Evolutionary conservation across 257 asterid species (phyloP).

Genomic region (Solanum ossicruentum): DNA sequence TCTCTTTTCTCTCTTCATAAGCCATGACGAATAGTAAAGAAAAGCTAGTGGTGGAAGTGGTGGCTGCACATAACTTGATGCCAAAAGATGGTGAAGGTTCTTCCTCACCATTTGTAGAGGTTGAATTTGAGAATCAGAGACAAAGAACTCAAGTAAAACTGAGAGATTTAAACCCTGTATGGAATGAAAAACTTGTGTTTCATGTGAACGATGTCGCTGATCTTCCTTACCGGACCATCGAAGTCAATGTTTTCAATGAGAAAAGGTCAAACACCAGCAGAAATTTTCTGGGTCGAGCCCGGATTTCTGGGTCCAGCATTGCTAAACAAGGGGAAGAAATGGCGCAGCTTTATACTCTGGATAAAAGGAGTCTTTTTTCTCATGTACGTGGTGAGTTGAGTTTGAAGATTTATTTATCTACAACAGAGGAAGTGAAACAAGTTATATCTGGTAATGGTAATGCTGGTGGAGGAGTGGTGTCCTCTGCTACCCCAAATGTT

Average conservation of each 20-base stretch:
- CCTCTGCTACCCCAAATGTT: background rate
- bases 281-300: conserved; percentile 61
- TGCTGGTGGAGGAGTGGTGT: background rate
- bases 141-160: conserved; percentile 50
- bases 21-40: conserved; percentile 49
- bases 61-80: conserved; percentile 84
- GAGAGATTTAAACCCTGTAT: conserved; percentile 70
- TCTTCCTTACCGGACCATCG: conserved; percentile 73
- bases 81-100: conserved; percentile 96
- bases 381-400: conserved; percentile 80
- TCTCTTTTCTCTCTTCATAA: background rate
- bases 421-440: conserved; percentile 54
- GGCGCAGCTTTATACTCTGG: conserved; percentile 59
- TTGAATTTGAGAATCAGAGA: conserved; percentile 63
- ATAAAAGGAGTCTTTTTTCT: conserved; percentile 67
- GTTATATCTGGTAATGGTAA: conserved; percentile 10
- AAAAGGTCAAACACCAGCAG: conserved; percentile 52
- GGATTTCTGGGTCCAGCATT: conserved; percentile 54
- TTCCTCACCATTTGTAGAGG: conserved; percentile 79
- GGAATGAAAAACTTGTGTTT: conserved; percentile 82
- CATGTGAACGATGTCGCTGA: conserved; percentile 58
- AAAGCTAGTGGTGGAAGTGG: conserved; percentile 82
- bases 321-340: conserved; percentile 47
- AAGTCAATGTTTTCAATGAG: conserved; percentile 73
- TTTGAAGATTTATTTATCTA: conserved; percentile 53